Percentiles rank a stretch among this genome's conserved stretches.
phyloP scores from a whole-genome alignment of 2,329 filamentous ascomycete species.

The Nemania sp. region DNA sequence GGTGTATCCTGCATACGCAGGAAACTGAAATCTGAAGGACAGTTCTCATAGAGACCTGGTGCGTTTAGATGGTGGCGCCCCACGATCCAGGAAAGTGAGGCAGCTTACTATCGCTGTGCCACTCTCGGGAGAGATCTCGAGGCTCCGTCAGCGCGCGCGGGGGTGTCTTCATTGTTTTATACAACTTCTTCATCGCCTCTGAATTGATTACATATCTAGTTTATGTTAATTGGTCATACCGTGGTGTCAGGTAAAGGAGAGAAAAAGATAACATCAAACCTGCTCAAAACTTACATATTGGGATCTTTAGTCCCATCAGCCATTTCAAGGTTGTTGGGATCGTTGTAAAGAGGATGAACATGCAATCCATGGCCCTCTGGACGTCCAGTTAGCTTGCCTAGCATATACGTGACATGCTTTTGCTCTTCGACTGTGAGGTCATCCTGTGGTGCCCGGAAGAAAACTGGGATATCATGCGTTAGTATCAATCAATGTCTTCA shows the following conservation, averaged over 20 bases:
- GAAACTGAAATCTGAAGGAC: conserved; percentile 41
- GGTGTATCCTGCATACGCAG: conserved; percentile 40
- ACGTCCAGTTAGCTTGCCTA: conserved; percentile 41
- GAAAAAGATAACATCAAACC: background rate
- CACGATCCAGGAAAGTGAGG: background rate
- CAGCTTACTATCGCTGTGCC: conserved; percentile 43
- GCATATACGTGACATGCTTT: conserved; percentile 40
- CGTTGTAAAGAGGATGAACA: conserved; percentile 42
- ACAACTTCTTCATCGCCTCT: conserved; percentile 42
- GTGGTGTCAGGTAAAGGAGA: background rate
- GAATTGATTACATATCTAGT: conserved; percentile 45
- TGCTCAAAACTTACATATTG: conserved; percentile 40
- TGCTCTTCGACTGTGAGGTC: conserved; percentile 42
- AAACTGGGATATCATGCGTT: conserved; percentile 23
- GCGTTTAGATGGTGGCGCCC: background rate
- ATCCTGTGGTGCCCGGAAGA: conserved; percentile 40
- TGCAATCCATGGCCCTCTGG: conserved; percentile 40
- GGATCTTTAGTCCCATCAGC: conserved; percentile 44
- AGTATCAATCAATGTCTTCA: background rate
- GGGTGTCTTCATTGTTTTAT: conserved; percentile 44
- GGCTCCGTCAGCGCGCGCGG: conserved; percentile 35
- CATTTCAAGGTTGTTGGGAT: conserved; percentile 45
- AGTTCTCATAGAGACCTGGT: conserved; percentile 40
- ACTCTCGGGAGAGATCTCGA: conserved; percentile 41
- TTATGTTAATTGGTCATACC: background rate